Evolutionary conservation across 176 grass and related monocot genomes (phyloP), one percentile per base, ranked within the genome.

Genomic region (Aegilops longissima): DNA sequence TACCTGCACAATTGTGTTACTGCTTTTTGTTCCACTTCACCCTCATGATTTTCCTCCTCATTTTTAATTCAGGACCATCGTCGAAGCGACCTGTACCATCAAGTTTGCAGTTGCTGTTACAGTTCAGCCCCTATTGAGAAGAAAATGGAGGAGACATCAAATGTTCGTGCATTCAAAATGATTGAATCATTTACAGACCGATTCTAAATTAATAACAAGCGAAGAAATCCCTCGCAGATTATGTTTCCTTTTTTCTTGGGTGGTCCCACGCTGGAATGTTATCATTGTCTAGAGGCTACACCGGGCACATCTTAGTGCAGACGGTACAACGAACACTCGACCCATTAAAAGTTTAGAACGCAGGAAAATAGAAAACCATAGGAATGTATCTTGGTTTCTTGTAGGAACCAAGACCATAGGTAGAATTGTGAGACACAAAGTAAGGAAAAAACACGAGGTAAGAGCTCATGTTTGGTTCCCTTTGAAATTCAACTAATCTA

Each of bases 1-100:
- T 67, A 49, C 76, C 10, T 30, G 1, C 18, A 0, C 30, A 47
- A 45, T 9, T 2, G 1, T 82, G 36, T 17, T n/a, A 63, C 13
- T 75, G 3, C 24, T 7, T 24, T 10, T 21, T 12, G 47, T 59
- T 70, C 61, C 56, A 44, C 54, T 74, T 24, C 51, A 8, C 40
- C 44, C 68, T 59, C 16, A 29, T 38, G 56, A 5, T 36, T 29
- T 40, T 35, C 21, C 36, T 21, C 9, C 36, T 21, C 9, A 61
- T 52, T 91, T 91, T 12, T 68, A 38, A 27, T 74, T 12, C 89
- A 91, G 89, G 85, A 38, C 66, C 8, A 5, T 36, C 33, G 21
- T 63, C 2, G 27, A 66, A 12, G 10, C 13, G 81, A 63, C 36
- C 11, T 18, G 12, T 4, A 49, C 35, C 38, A 91, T 27, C 38